These are phyloP conservation scores for Phaeodactylum tricornutum DNA, from an alignment of 108 stramenopile species.

Conservation along the genomic window DNA sequence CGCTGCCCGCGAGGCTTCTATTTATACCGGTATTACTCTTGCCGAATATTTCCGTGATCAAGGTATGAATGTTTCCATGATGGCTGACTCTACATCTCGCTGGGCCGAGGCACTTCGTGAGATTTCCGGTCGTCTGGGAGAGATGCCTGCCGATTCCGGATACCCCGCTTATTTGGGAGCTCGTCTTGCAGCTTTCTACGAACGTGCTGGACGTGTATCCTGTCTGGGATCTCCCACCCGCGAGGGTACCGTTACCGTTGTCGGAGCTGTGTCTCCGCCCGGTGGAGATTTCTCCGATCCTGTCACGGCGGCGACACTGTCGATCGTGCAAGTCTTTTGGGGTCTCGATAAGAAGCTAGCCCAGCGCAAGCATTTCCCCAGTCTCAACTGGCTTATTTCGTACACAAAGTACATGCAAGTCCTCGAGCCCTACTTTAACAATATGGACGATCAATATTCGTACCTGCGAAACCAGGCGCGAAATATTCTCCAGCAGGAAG, in stretches of 20 bases:
- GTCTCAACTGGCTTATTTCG: constrained; percentile 98
- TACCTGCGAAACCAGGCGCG: constrained; percentile 88
- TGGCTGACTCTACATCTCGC: constrained; percentile 99
- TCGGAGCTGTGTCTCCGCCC: constrained; percentile 98
- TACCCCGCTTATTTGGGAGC: constrained; percentile 99
- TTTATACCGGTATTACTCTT: constrained; percentile 98
- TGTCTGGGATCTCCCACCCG: constrained; percentile 96
- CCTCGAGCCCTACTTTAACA: constrained; percentile 97
- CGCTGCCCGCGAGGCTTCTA: constrained; percentile 99
- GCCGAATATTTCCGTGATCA: constrained; percentile 99
- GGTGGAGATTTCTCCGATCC: constrained; percentile 99
- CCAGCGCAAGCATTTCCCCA: constrained; percentile 99
- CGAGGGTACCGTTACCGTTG: constrained; percentile 97
- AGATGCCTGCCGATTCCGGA: constrained; percentile 99
- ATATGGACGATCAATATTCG: constrained; percentile 87
- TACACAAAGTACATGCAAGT: constrained; percentile 99
- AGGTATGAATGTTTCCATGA: constrained; percentile 99
- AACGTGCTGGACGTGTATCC: constrained; percentile 97
- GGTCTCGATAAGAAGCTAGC: constrained; percentile 99
- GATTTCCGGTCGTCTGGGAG: constrained; percentile 99
- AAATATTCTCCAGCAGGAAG: constrained; percentile 95
- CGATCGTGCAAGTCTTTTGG: constrained; percentile 99
- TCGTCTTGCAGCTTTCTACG: constrained; percentile 99
- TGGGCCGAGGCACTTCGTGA: constrained; percentile 99
- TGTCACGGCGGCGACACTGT: constrained; percentile 97